phyloP scores from a whole-genome alignment of 306 rosid species.

The Dalbergia cultrata region DNA sequence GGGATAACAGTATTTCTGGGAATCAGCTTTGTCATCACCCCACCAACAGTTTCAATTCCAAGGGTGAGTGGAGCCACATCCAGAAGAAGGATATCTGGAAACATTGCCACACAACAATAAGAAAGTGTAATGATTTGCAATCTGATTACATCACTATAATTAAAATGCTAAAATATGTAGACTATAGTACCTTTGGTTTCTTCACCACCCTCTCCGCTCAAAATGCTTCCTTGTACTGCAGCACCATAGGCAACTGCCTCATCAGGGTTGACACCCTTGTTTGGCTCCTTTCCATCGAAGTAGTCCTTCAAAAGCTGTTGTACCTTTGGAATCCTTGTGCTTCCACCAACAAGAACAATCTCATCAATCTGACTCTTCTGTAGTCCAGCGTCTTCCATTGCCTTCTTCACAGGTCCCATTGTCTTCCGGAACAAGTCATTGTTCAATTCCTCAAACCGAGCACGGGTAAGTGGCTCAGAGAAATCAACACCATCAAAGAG shows the following conservation, averaged over 20 bases:
- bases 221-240: conserved; percentile 96
- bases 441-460: conserved; percentile 97
- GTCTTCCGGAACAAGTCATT: conserved; percentile 97
- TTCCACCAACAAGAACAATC: conserved; percentile 97
- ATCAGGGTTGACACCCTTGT: conserved; percentile 99
- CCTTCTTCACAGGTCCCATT: conserved; percentile 99
- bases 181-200: conserved; percentile 85
- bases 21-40: conserved; percentile 99
- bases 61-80: conserved; percentile 99
- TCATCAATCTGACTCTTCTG: conserved; percentile 89
- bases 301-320: conserved; percentile 93
- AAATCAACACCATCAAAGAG: conserved; percentile 91
- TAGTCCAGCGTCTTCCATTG: conserved; percentile 98
- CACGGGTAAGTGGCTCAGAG: conserved; percentile 92
- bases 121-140: background rate
- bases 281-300: conserved; percentile 97
- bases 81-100: conserved; percentile 91
- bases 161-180: background rate
- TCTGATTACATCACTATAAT: background rate
- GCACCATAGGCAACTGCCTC: conserved; percentile 99
- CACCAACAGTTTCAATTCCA: conserved; percentile 99
- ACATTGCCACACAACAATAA: conserved; percentile 7
- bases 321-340: conserved; percentile 97
- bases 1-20: conserved; percentile 99
- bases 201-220: conserved; percentile 99